Percentiles rank a stretch among this genome's conserved stretches.
Conservation (phyloP, 1,284 basidiomycete species). For the Ustilago nuda region DNA sequence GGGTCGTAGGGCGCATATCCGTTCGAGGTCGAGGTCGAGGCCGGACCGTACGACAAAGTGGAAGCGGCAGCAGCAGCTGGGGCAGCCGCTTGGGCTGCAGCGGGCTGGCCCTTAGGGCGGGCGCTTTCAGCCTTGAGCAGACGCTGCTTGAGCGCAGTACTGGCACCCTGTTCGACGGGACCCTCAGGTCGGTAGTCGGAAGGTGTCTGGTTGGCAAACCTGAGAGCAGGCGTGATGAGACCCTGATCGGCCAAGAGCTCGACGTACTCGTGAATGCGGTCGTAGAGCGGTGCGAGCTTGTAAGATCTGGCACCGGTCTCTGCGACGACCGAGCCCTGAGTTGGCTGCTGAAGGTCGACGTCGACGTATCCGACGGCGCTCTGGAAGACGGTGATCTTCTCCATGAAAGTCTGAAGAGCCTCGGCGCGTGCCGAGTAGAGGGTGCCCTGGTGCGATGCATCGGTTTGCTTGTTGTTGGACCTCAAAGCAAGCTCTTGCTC, state of each 20-base stretch:
- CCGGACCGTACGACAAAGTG: conserved; percentile 30
- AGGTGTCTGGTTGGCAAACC: conserved; percentile 85
- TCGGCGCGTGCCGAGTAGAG: conserved; percentile 85
- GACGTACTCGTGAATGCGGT: conserved; percentile 94
- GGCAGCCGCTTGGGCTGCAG: conserved; percentile 15
- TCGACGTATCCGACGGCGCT: conserved; percentile 89
- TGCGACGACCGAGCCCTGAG: conserved; percentile 70
- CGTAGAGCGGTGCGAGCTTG: conserved; percentile 87
- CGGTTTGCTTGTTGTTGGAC: conserved; percentile 26
- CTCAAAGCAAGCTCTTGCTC: conserved; percentile 79
- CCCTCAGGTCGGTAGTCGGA: conserved; percentile 75
- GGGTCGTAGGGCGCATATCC: conserved; percentile 45
- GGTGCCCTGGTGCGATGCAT: conserved; percentile 40
- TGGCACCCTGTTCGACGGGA: conserved; percentile 20
- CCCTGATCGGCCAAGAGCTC: conserved; percentile 91
- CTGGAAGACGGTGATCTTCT: conserved; percentile 95
- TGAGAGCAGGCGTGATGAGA: conserved; percentile 82
- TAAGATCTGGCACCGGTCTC: conserved; percentile 77
- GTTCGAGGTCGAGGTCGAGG: conserved; percentile 38
- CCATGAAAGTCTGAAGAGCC: conserved; percentile 92
- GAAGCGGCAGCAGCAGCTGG: conserved; percentile 18
- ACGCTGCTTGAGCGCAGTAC: conserved; percentile 47
- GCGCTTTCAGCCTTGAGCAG: conserved; percentile 55
- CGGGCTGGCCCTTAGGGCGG: conserved; percentile 29
- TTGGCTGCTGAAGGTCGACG: conserved; percentile 76